Conservation (phyloP, 148 eudicot genomes). For the Camellia lanceoleosa region DNA sequence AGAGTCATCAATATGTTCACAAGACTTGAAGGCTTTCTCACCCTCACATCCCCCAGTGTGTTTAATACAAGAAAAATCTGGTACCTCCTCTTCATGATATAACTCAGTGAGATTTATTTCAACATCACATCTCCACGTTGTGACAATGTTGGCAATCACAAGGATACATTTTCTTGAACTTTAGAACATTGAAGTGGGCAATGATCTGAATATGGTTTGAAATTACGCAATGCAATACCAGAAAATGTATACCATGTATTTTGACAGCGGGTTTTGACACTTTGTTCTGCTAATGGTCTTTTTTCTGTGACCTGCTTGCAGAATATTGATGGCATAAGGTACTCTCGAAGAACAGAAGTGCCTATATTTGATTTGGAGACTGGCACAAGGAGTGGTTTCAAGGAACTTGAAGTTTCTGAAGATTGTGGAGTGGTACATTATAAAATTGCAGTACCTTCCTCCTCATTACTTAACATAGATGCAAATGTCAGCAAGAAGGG, state of each 20-base stretch:
- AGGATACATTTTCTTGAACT: background rate
- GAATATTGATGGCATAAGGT: conserved; percentile 85
- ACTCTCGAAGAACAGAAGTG: conserved; percentile 61
- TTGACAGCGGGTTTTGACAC: background rate
- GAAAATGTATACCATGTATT: too few species aligned
- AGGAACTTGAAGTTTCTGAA: conserved; percentile 87
- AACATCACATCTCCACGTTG: background rate
- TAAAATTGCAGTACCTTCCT: background rate
- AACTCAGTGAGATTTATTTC: too few species aligned
- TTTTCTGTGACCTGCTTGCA: conserved; percentile 30
- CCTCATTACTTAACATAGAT: background rate
- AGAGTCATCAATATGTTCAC: too few species aligned
- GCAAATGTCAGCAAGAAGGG: background rate
- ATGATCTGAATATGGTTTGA: background rate
- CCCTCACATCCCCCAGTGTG: too few species aligned
- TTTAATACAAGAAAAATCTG: too few species aligned
- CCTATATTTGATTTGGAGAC: conserved; percentile 88
- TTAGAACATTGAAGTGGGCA: background rate
- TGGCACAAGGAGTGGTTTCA: conserved; percentile 79
- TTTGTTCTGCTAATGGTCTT: background rate
- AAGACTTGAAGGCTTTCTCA: too few species aligned
- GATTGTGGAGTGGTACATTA: conserved; percentile 93
- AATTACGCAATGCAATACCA: background rate
- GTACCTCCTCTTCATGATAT: too few species aligned
- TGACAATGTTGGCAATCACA: background rate